Conservation (phyloP, 495 filamentous ascomycete genomes). For the Delitschia confertaspora region DNA sequence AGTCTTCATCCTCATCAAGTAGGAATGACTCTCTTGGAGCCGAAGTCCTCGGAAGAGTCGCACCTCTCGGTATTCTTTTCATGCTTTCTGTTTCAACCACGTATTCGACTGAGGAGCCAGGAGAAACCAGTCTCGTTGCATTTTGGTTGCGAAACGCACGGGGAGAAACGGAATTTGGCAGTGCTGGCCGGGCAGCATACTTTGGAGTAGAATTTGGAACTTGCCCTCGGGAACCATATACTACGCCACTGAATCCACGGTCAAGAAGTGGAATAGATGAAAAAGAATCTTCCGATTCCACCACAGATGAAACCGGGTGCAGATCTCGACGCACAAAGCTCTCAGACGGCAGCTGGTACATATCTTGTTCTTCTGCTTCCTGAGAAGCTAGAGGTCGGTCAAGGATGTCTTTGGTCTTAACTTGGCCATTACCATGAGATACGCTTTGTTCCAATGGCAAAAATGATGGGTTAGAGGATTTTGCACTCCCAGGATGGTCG, state of each 20-base stretch:
- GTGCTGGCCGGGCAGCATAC: slow-evolving; percentile 15
- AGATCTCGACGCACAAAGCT: slow-evolving; percentile 8
- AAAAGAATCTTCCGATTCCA: slow-evolving; percentile 57
- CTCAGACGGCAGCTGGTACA: slow-evolving; percentile 28
- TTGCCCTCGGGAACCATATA: slow-evolving; percentile 27
- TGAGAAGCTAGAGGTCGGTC: slow-evolving; percentile 20
- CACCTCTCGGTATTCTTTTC: slow-evolving; percentile 42
- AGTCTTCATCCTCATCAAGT: slow-evolving; percentile 57
- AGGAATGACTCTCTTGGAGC: slow-evolving; percentile 48
- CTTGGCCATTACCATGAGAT: background rate
- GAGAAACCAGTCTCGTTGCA: slow-evolving; percentile 4
- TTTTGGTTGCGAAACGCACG: background rate
- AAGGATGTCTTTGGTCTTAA: slow-evolving; percentile 11
- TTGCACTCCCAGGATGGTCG: slow-evolving; percentile 5
- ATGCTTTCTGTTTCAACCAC: slow-evolving; percentile 53
- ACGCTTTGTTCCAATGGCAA: slow-evolving; percentile 7
- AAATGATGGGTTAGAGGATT: slow-evolving; percentile 11
- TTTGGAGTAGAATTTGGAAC: slow-evolving; percentile 12
- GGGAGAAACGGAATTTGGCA: slow-evolving; percentile 11
- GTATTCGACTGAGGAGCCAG: slow-evolving; percentile 45
- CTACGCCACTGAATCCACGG: slow-evolving; percentile 56
- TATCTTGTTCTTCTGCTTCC: slow-evolving; percentile 31
- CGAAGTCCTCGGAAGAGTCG: slow-evolving; percentile 37
- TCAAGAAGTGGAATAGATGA: slow-evolving; percentile 70
- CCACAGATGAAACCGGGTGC: slow-evolving; percentile 3